Evolutionary conservation across 257 asterid species (phyloP).

Genomic region (Cruciata laevipes): DNA sequence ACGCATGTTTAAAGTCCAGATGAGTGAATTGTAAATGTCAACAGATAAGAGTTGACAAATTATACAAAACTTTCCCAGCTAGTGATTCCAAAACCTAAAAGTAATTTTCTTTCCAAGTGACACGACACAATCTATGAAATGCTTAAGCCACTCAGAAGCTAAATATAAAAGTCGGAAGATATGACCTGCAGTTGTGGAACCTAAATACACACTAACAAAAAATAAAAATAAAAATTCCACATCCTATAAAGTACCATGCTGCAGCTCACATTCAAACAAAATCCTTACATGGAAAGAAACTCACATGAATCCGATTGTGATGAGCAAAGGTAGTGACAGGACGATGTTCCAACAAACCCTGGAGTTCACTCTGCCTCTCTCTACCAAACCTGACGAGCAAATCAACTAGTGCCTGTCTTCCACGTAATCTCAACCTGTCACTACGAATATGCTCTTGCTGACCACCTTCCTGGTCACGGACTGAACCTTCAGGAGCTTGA

Average conservation of each 20-base stretch:
- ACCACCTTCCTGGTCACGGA: constrained; percentile 49
- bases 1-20: constrained; percentile 8
- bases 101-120: background rate
- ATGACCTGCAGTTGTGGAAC: background rate
- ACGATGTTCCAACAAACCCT: constrained; percentile 74
- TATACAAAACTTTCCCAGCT: background rate
- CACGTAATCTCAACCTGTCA: constrained; percentile 78
- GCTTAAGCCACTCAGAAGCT: no score
- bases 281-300: constrained; percentile 7
- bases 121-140: background rate
- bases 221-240: background rate
- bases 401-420: constrained; percentile 82
- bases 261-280: background rate
- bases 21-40: background rate
- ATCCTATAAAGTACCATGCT: background rate
- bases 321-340: constrained; percentile 93
- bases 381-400: constrained; percentile 76
- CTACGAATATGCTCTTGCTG: constrained; percentile 76
- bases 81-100: background rate
- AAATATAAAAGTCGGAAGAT: background rate
- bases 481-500: constrained; percentile 43
- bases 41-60: background rate
- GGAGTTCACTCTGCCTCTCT: constrained; percentile 83
- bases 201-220: background rate
- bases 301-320: constrained; percentile 86